Base-by-base conservation (phyloP, 179 eudicot species). In the Silene coronaria region DNA sequence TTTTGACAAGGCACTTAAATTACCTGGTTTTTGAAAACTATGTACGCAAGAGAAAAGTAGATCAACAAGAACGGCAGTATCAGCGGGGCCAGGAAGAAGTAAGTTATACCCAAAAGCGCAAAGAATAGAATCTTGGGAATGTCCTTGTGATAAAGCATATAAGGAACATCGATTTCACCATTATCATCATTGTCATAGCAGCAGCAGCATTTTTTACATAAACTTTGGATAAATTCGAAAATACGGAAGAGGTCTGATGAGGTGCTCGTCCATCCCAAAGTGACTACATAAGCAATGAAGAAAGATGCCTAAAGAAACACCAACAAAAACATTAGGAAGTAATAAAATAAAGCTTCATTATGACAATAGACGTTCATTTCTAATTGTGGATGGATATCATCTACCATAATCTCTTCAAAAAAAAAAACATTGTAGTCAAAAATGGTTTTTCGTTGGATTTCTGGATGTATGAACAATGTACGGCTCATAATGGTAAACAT, bases 191-290 rank as follows among this genome's bases (percentile, higher is more conserved):
- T 75, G 11, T 60, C 64, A 55, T 48, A 26, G 57, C 76, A 74
- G 74, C 88, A 83, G 77, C 84, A 74, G 45, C 82, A 81, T 64
- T 81, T 83, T 78, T 76, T 76, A 6, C 89, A 66, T 67, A 69
- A 77, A 79, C 81, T 87, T 67, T 64, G 74, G 45, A 89, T 23
- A n/a, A 92, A 83, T 66, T 85, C 84, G 73, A 84, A 48, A 68
- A 88, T 4, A 21, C 87, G 89, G 76, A 88, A 85, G 67, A 95
- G 96, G 76, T 95, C 92, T 24, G 91, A 83, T 66, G 93, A 77
- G 71, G 89, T 87, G 75, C 89, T 85, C 28, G 97, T 95, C 99
- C 99, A 95, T 30, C 99, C 99, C 76, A 90, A 88, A 62, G 99
- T 95, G 77, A 91, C 96, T 46, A 93, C 99, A 79, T 95, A 95